Evolutionary conservation across 2,329 filamentous ascomycete species (phyloP).

Genomic region (Zymoseptoria tritici): DNA sequence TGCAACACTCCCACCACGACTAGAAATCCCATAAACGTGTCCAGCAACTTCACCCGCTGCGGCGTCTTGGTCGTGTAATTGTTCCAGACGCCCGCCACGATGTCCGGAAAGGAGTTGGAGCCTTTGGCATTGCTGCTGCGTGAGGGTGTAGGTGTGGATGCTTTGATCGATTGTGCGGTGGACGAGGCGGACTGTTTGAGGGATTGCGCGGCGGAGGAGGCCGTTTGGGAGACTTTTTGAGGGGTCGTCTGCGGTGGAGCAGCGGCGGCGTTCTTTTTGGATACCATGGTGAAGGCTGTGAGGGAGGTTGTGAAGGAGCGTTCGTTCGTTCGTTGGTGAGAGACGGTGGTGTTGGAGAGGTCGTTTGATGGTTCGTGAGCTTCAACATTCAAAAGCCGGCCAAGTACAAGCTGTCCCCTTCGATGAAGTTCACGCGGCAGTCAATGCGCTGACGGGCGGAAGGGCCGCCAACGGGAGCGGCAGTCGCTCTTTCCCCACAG

Average conservation of each 20-base stretch:
- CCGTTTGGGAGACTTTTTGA: constrained; percentile 18
- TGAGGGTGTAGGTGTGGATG: constrained; percentile 13
- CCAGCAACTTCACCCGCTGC: constrained; percentile 85
- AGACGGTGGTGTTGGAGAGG: not conserved
- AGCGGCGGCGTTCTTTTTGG: constrained; percentile 19
- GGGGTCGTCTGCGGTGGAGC: constrained; percentile 13
- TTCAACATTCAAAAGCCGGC: not conserved
- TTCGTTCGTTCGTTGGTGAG: not conserved
- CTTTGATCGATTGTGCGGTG: constrained; percentile 6
- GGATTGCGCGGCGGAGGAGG: constrained; percentile 5
- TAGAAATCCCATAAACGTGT: constrained; percentile 83
- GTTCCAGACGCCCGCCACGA: constrained; percentile 62
- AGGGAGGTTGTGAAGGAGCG: not conserved
- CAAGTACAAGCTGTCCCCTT: constrained; percentile 1
- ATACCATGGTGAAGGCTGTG: constrained; percentile 17
- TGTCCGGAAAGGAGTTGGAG: constrained; percentile 39
- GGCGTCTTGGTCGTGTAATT: constrained; percentile 76
- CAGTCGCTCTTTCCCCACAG: not conserved
- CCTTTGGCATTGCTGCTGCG: constrained; percentile 17
- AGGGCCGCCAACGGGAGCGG: not conserved
- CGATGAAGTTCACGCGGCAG: not conserved
- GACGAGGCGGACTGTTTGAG: constrained; percentile 19
- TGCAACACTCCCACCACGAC: constrained; percentile 80
- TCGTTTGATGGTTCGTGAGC: not conserved
- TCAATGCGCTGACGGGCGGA: not conserved